Conservation (phyloP, 352 stramenopile genomes). For the Phytophthora sp. region DNA sequence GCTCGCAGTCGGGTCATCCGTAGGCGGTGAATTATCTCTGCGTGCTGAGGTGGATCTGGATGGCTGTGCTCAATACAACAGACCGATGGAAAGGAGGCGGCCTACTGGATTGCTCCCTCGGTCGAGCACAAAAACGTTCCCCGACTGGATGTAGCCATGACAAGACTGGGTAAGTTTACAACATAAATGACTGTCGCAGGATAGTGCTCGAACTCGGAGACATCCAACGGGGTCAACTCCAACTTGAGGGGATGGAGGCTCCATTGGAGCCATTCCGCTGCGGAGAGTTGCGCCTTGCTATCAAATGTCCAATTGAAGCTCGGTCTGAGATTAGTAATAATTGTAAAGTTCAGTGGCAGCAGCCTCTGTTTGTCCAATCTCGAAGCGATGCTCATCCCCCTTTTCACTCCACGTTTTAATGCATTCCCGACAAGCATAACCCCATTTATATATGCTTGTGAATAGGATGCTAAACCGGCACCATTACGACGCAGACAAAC, state of each 20-base stretch:
- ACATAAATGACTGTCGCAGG: no score
- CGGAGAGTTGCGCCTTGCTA: conserved; percentile 27
- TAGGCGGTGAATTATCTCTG: conserved; percentile 7
- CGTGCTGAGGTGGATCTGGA: background rate
- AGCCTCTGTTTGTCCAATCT: conserved; percentile 36
- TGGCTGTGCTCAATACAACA: conserved; percentile 12
- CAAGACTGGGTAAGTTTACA: no score
- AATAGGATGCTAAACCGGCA: background rate
- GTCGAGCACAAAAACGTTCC: background rate
- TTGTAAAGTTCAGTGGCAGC: background rate
- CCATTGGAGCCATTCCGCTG: no score
- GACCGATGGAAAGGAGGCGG: background rate
- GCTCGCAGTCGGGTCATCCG: background rate
- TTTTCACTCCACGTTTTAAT: conserved; percentile 21
- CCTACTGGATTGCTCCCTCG: no score
- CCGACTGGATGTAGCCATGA: conserved; percentile 11
- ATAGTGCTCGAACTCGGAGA: no score
- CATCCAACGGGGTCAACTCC: no score
- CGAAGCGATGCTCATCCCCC: conserved; percentile 10
- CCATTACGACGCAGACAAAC: background rate
- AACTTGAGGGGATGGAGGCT: no score
- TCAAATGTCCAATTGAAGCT: no score
- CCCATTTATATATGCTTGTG: background rate
- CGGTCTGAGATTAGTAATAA: background rate
- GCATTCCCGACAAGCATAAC: background rate